These are phyloP conservation scores for Echria macrotheca DNA, from an alignment of 495 filamentous ascomycete species.

Conservation along the genomic window DNA sequence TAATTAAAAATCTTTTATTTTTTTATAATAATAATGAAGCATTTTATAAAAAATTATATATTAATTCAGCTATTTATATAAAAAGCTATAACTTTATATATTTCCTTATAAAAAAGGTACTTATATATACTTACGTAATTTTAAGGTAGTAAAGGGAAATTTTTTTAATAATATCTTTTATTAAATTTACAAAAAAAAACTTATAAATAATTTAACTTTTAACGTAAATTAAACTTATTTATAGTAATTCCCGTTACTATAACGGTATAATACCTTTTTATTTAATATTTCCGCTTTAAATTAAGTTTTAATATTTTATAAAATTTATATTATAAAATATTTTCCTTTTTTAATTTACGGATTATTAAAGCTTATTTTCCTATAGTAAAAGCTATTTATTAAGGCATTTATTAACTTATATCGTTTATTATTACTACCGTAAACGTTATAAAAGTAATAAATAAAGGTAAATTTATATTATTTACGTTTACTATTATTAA, in stretches of 20 bases:
- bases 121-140: not conserved
- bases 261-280: not conserved
- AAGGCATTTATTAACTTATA: not conserved
- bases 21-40: not conserved
- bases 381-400: not conserved
- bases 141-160: not conserved
- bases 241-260: not conserved
- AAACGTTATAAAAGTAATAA: not conserved
- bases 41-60: not conserved
- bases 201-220: not conserved
- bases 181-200: not conserved
- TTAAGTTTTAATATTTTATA: too few relatives aligned
- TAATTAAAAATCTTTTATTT: not conserved
- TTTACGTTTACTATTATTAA: not conserved
- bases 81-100: not conserved
- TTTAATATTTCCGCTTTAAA: not conserved
- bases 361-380: not conserved
- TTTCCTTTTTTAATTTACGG: too few relatives aligned
- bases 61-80: too few relatives aligned
- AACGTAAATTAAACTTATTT: not conserved
- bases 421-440: not conserved
- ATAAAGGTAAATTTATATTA: not conserved
- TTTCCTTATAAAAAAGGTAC: not conserved
- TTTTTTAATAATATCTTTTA: not conserved
- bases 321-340: too few relatives aligned